Base-by-base conservation (phyloP, 345 rosid species). In the Linum tenue region DNA sequence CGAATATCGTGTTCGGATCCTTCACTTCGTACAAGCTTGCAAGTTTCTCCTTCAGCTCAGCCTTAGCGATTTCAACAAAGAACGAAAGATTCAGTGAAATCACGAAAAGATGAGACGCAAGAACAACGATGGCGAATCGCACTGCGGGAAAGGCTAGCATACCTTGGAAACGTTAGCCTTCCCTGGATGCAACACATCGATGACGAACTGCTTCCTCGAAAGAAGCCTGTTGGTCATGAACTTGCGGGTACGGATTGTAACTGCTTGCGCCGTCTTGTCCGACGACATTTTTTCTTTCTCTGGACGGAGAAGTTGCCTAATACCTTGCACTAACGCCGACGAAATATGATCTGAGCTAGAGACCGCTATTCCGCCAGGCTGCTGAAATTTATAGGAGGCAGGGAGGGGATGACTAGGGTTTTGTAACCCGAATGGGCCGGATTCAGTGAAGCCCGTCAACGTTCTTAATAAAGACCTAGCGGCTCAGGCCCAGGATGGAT, bases 201-300 rank as follows among this genome's bases (percentile, higher is more conserved):
- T 86, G 35, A 92, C 99, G 69, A 94, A 94, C 67, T 94, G 99
- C 82, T 89, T 94, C 91, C 99, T 91, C 14, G 96, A 72, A 66
- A 91, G 97, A 43, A 94, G 97, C 73, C 99, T 80, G 77, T 94
- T 94, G 59, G 99, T 94, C 97, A 94, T 94, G 80, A 94, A 90
- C 70, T 94, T 94, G 64, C 99, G 72, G 56, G 96, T 94, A 2
- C 97, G 70, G 51, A 94, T 84, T 0, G 97, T 94, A 7, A 88
- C 92, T 5, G 96, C 96, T 22, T 22, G 31, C 1, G 31, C 31
- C 31, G 31, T 22, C 31, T 22, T 22, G 31, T 22, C 31, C 31
- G 31, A 22, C 31, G 31, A 22, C 31, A 22, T 22, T 22, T 22
- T n/a, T 22, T 22, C 31, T 22, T 22, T 22, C 31, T 22, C 31